Conservation (phyloP, 768 basidiomycete genomes). For the Podaxis sp. region DNA sequence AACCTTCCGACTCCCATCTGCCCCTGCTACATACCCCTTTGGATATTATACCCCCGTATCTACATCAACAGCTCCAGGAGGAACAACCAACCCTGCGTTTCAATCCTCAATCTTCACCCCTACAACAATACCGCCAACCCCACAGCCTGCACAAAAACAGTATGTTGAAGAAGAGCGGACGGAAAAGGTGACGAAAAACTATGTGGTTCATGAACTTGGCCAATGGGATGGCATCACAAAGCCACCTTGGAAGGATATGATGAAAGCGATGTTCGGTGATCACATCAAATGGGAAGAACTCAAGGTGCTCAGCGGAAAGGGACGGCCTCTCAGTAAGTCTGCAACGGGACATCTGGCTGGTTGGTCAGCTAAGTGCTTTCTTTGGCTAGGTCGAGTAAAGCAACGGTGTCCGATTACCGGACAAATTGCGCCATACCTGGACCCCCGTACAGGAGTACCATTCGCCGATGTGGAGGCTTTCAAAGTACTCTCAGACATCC, state of each 20-base stretch:
- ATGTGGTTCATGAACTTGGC: conserved; percentile 63
- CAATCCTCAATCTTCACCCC: conserved; percentile 7
- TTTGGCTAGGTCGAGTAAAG: conserved; percentile 55
- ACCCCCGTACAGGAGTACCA: conserved; percentile 78
- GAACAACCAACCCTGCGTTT: background rate
- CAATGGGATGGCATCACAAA: conserved; percentile 45
- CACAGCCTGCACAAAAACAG: conserved; percentile 24
- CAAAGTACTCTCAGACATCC: conserved; percentile 53
- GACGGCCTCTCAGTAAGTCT: conserved; percentile 59
- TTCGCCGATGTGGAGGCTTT: conserved; percentile 73
- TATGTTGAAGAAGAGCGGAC: conserved; percentile 26
- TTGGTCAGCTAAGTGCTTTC: background rate
- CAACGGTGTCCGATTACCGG: conserved; percentile 80
- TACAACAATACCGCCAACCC: conserved; percentile 8
- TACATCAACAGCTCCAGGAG: conserved; percentile 4
- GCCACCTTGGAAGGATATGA: conserved; percentile 68
- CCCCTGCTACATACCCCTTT: conserved; percentile 9
- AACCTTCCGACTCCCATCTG: conserved; percentile 7
- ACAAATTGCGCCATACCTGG: conserved; percentile 68
- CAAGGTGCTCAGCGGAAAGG: conserved; percentile 61
- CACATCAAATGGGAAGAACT: conserved; percentile 80
- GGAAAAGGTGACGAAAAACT: conserved; percentile 63
- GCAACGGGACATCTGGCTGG: background rate
- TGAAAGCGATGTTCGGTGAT: conserved; percentile 82
- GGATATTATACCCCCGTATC: conserved; percentile 12